Conservation (phyloP, 495 filamentous ascomycete species). For the Hapsidospora chrysogenum region DNA sequence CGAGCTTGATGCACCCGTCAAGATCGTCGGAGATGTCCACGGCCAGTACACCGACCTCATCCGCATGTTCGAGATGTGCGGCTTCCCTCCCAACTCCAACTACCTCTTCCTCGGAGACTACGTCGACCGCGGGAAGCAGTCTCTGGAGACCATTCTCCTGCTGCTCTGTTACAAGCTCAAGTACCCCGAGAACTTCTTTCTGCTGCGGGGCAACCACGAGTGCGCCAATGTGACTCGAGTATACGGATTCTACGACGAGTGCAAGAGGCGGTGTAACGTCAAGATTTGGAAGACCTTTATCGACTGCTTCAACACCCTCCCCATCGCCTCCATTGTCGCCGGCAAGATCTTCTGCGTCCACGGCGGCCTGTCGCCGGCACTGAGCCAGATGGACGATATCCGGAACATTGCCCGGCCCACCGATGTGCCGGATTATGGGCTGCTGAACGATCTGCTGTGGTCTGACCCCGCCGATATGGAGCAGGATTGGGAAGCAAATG, state of each 20-base stretch:
- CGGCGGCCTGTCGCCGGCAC: conserved; percentile 79
- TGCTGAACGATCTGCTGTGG: conserved; percentile 95
- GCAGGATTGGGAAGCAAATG: conserved; percentile 93
- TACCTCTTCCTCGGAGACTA: conserved; percentile 96
- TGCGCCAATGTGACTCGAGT: conserved; percentile 97
- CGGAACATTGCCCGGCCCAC: conserved; percentile 89
- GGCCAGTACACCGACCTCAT: conserved; percentile 97
- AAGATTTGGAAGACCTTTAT: conserved; percentile 99
- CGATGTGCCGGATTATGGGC: conserved; percentile 92
- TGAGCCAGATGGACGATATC: conserved; percentile 97
- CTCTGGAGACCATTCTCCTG: conserved; percentile 88
- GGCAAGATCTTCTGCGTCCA: conserved; percentile 99
- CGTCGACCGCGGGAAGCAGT: conserved; percentile 95
- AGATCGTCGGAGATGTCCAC: conserved; percentile 97
- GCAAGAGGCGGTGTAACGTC: conserved; percentile 92
- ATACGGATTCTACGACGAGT: conserved; percentile 99
- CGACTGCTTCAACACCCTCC: conserved; percentile 92
- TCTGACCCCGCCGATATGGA: conserved; percentile 98
- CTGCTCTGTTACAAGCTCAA: conserved; percentile 97
- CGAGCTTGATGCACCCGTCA: conserved; percentile 90
- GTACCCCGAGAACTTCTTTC: conserved; percentile 97
- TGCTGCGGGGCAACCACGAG: conserved; percentile 93
- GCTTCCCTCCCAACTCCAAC: conserved; percentile 86
- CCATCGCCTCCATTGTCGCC: conserved; percentile 91
- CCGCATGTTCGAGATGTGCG: conserved; percentile 98